Evolutionary conservation across 805 yeast species (phyloP), one percentile per base, ranked within the genome.

Genomic region (Kazachstania taianensis): DNA sequence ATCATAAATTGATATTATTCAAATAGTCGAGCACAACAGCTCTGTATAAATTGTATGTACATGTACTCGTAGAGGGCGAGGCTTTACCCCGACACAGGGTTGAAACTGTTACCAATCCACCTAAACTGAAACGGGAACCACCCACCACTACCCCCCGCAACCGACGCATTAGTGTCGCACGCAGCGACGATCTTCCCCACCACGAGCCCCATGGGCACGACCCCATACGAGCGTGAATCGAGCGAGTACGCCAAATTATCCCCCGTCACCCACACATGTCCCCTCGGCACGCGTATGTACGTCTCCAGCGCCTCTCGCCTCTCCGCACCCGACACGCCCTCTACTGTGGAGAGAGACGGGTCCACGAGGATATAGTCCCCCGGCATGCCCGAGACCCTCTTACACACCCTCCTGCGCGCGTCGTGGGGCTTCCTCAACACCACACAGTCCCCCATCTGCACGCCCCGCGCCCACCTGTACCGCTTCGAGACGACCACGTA

Each of bases 241-340:
- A 87, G 63, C 15, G 95, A 83, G 45, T 79, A 85, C 19, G 84
- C 71, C 39, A 89, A 59, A 52, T 92, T 92, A 52, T 92, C 99
- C 2, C 99, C 99, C 0, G 96, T 85, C 3, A 87, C 79, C 97
- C 97, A 92, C 32, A 84, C 82, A 59, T 92, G 98, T 2, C 98
- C 98, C 45, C 78, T 74, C 1, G 98, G 98, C 0, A 92, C 87
- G 38, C 64, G 67, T 7, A 89, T 76, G 55, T 66, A 84, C 38
- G 73, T 70, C 31, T 61, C 43, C 33, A 54, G 57, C 31, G 32
- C 30, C 13, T 35, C 36, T 14, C 49, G 44, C 4, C 53, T 56
- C 18, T 44, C 41, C 3, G 31, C 56, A 20, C 36, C 38, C n/a
- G n/a, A n/a, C 12, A 4, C 25, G 12, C 25, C 25, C 2, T 23